Percentiles rank a stretch among this genome's conserved stretches.
These are phyloP conservation scores for Yamadazyma ubonensis DNA, from an alignment of 805 yeast genomes.

Conservation along the genomic window DNA sequence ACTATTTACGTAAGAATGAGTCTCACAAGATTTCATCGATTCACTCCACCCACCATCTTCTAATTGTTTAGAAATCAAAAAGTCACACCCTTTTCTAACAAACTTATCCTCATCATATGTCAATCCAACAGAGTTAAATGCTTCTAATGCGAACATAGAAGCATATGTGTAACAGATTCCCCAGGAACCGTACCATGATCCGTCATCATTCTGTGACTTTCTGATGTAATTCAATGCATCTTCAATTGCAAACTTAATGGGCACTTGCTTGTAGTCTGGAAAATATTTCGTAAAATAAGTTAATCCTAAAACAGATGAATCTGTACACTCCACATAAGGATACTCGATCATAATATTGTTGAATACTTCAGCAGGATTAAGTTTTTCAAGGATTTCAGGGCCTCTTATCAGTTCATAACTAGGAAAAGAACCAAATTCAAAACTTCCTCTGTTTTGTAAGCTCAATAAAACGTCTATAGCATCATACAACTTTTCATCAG, in stretches of 20 bases:
- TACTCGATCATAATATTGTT: conserved; percentile 98
- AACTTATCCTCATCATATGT: conserved; percentile 58
- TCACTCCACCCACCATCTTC: conserved; percentile 98
- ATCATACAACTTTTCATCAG: conserved; percentile 52
- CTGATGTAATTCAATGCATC: conserved; percentile 74
- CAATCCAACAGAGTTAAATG: conserved; percentile 68
- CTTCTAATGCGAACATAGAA: conserved; percentile 96
- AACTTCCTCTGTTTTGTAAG: conserved; percentile 75
- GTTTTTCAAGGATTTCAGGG: conserved; percentile 65
- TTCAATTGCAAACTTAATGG: conserved; percentile 66
- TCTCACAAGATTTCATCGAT: conserved; percentile 85
- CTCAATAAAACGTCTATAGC: conserved; percentile 75
- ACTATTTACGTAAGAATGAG: conserved; percentile 67
- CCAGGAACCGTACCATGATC: conserved; percentile 99
- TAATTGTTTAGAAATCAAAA: conserved; percentile 70
- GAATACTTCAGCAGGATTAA: conserved; percentile 97
- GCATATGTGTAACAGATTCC: conserved; percentile 96
- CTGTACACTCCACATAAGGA: conserved; percentile 98
- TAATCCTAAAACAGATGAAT: conserved; percentile 87
- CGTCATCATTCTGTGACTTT: conserved; percentile 68
- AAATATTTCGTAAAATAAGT: conserved; percentile 69
- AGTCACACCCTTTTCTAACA: conserved; percentile 81
- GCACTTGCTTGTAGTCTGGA: conserved; percentile 60
- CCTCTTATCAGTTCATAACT: conserved; percentile 88
- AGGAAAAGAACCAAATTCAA: conserved; percentile 89